Base-by-base conservation (phyloP, 192 early-diverging fungal species). In the Radiomyces spectabilis region DNA sequence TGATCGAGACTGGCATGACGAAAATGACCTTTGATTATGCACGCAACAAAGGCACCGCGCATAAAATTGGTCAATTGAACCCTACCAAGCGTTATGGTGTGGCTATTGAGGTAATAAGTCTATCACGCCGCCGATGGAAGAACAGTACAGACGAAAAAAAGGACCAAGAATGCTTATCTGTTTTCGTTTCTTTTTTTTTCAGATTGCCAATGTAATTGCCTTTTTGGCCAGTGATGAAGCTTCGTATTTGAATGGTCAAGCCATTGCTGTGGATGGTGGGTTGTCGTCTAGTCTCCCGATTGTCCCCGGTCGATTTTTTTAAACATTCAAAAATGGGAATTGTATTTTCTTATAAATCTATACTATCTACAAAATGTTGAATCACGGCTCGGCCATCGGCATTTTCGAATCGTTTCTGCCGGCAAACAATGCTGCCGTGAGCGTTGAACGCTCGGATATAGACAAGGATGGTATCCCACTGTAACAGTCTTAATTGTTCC, bases 1-100 rank as follows among this genome's bases (percentile, higher is more conserved):
- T 78, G 22, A 79, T 77, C 40, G 76, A 78, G 41, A 78, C 76
- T 10, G 69, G 57, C 8, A 77, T 77, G 76, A 79, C 76, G 21
- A 65, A 61, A 32, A n/a, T 18, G 15, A 50, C 53, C 0, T 78
- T 78, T 53, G 76, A 79, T 18, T 46, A 41, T 18, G 76, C 76
- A 26, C 62, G 76, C 41, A 45, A 46, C n/a, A 43, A 69, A 30
- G 73, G 68, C 13, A 65, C 34, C 0, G 39, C 49, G 18, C 22
- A 47, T 35, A 79, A 76, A 52, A 72, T 78, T 41, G 76, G 76
- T 1, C 76, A 76, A 38, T 59, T 79, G 42, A 78, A 79, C 33
- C 76, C 76, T 19, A 50, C 67, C 9, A 34, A 42, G 10, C 57
- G 74, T 31, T 64, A 62, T 44, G 74, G 68, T 35, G 30, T 65